Conservation (phyloP, 768 basidiomycete species). For the Imleria badia region DNA sequence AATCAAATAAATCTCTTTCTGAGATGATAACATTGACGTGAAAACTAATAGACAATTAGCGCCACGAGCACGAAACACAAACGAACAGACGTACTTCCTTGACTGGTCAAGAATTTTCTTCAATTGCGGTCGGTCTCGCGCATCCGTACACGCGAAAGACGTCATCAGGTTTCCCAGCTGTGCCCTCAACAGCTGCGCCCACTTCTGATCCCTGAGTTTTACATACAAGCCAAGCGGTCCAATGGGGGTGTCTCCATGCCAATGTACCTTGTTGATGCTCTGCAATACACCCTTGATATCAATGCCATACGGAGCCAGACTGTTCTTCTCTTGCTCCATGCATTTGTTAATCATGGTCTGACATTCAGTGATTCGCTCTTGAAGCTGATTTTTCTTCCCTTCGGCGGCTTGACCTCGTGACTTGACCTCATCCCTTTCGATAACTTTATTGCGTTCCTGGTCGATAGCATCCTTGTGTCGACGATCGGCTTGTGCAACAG, state of each 20-base stretch:
- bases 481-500: conserved; percentile 40
- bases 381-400: conserved; percentile 29
- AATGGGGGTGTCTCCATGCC: conserved; percentile 66
- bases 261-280: conserved; percentile 48
- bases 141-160: conserved; percentile 74
- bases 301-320: conserved; percentile 59
- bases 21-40: conserved; percentile 59
- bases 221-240: conserved; percentile 83
- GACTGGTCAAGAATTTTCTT: conserved; percentile 52
- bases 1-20: conserved; percentile 81
- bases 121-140: conserved; percentile 57
- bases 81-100: conserved; percentile 59
- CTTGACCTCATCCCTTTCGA: conserved; percentile 32
- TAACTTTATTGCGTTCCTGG: conserved; percentile 34
- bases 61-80: neutral
- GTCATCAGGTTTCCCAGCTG: conserved; percentile 60
- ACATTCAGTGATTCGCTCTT: conserved; percentile 44
- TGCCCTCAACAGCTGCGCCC: conserved; percentile 63
- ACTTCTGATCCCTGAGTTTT: conserved; percentile 66
- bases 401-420: conserved; percentile 40
- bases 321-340: conserved; percentile 53
- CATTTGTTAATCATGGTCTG: conserved; percentile 52
- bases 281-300: conserved; percentile 59
- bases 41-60: conserved; percentile 36
- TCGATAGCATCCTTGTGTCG: conserved; percentile 29